Percentiles rank a stretch among this genome's conserved stretches.
Evolutionary conservation across 2,329 filamentous ascomycete genomes (phyloP).

Genomic region (Aspergillus persii): DNA sequence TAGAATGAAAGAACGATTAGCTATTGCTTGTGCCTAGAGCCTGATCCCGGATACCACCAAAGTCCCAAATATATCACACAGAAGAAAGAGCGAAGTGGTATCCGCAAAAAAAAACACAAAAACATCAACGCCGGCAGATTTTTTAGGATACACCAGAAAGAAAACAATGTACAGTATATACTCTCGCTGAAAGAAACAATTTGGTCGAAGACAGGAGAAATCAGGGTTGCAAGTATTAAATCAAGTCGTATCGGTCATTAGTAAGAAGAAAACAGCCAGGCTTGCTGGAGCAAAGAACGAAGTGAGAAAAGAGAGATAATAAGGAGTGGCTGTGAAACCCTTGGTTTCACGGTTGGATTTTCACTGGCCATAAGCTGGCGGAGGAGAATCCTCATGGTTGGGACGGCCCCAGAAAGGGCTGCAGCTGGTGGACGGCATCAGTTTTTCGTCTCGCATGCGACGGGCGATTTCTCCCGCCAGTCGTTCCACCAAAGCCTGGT

Average conservation of each 20-base stretch:
- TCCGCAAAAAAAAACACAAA: constrained; percentile 26
- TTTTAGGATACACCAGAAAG: constrained; percentile 23
- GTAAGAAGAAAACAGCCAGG: constrained; percentile 9
- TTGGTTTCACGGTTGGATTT: constrained; percentile 4
- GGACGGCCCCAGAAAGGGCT: constrained; percentile 38
- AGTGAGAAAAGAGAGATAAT: constrained; percentile 12
- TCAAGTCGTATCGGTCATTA: constrained; percentile 22
- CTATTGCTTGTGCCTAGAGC: not conserved
- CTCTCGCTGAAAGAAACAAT: constrained; percentile 20
- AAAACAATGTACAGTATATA: constrained; percentile 21
- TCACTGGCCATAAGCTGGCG: constrained; percentile 46
- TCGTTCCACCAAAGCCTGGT: constrained; percentile 53
- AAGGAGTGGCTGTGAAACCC: constrained; percentile 17
- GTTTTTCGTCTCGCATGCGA: constrained; percentile 84
- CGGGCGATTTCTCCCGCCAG: constrained; percentile 87
- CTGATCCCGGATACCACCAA: constrained; percentile 5
- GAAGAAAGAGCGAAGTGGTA: constrained; percentile 27
- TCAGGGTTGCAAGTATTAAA: not conserved
- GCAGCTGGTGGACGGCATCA: constrained; percentile 31
- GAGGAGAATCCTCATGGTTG: constrained; percentile 37
- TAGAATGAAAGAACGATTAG: not conserved
- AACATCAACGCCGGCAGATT: constrained; percentile 23
- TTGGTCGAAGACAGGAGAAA: not conserved
- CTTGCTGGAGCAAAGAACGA: constrained; percentile 16
- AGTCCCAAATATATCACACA: constrained; percentile 9